These are phyloP conservation scores for Aschersonia sp. DNA, from an alignment of 2,329 filamentous ascomycete species.

Conservation along the genomic window DNA sequence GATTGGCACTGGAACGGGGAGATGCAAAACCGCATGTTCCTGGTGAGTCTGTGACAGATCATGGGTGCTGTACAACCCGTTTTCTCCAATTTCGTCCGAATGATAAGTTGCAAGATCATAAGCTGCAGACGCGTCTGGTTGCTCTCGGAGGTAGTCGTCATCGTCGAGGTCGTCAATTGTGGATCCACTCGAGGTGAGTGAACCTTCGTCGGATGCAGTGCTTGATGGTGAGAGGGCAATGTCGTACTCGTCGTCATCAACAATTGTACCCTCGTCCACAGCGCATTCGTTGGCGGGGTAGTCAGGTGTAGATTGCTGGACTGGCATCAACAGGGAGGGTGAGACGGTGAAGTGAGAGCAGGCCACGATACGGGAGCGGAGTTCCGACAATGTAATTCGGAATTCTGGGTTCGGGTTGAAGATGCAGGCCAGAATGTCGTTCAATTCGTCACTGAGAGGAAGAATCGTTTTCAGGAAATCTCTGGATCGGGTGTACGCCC, in stretches of 20 bases:
- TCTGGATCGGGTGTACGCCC: conserved; percentile 70
- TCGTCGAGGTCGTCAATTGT: conserved; percentile 33
- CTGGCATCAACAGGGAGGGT: too few species aligned
- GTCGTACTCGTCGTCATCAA: conserved; percentile 28
- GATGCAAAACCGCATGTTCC: too few species aligned
- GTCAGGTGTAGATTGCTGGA: conserved; percentile 9
- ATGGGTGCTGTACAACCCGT: too few species aligned
- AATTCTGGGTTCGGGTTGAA: conserved; percentile 77
- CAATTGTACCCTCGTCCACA: conserved; percentile 29
- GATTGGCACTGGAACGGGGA: too few species aligned
- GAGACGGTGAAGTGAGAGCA: conserved; percentile 58
- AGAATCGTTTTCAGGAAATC: conserved; percentile 88
- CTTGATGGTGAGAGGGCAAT: conserved; percentile 33
- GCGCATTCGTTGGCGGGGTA: conserved; percentile 25
- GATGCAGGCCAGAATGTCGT: conserved; percentile 72
- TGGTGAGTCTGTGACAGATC: too few species aligned
- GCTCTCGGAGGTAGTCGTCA: conserved; percentile 19
- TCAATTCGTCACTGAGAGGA: conserved; percentile 77
- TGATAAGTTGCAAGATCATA: conserved; percentile 8
- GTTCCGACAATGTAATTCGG: conserved; percentile 67
- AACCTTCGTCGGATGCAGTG: conserved; percentile 38
- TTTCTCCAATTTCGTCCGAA: too few species aligned
- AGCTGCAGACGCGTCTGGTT: conserved; percentile 13
- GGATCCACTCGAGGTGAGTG: conserved; percentile 37
- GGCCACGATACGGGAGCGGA: conserved; percentile 60